Base-by-base conservation (phyloP, 768 basidiomycete genomes). In the Coprinellus micaceus region DNA sequence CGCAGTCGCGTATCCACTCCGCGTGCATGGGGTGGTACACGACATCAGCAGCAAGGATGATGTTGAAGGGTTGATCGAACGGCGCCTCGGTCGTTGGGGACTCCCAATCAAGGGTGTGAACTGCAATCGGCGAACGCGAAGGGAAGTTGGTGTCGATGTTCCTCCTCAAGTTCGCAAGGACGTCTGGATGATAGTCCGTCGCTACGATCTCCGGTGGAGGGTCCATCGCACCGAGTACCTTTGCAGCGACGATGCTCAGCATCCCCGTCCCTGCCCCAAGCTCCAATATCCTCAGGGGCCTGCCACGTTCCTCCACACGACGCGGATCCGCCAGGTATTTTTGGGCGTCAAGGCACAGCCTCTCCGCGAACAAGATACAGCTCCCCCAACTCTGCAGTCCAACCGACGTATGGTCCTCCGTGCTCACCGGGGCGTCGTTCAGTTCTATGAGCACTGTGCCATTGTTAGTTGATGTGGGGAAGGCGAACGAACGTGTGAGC, bases 381-480 rank as follows among this genome's bases (percentile, higher is more conserved):
- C 87, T 86, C 9, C 83, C 89, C 91, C 91, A 93, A 64, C 88
- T 91, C 68, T 93, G 91, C 43, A 93, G 71, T 0, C 91, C 90
- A 29, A 91, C 89, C 17, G 83, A 84, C 10, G 88, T 90, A 66
- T 91, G 86, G 65, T 91, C 89, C 13, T 79, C 75, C 29, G 69
- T 73, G 25, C 80, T 74, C 39, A 89, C 71, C 1, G 86, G 80
- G 1, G 82, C 88, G 62, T 92, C 89, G 64, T 86, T 87, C 30
- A 92, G 74, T 67, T 85, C 77, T 49, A 88, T 75, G 49, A 30
- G 49, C 10, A 51, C 24, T 3, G 22, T 12, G 17, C 67, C 63
- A 43, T 86, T 68, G 17, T 57, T 48, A 37, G 40, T 19, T 25
- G 53, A 24, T 30, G 63, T 69, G 46, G 66, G 69, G 63, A 77